Conservation (phyloP, 306 rosid genomes). For the Glycine soja region DNA sequence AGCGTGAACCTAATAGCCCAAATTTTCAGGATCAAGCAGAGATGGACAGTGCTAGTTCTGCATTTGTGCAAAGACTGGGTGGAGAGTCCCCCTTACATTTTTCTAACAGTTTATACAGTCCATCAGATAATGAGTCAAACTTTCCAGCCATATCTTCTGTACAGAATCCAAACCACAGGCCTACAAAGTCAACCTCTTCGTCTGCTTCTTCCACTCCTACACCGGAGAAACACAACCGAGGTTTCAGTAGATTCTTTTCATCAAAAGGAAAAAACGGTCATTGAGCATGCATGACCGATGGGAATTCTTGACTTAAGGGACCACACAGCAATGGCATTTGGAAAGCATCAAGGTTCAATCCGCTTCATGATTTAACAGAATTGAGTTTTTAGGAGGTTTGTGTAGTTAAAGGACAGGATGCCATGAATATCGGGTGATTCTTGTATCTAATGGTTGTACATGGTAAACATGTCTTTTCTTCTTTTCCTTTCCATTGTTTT, state of each 20-base stretch:
- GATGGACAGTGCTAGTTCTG: conserved; percentile 63
- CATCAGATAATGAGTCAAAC: conserved; percentile 70
- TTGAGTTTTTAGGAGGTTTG: conserved; percentile 38
- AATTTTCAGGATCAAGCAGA: conserved; percentile 61
- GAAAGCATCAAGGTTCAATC: conserved; percentile 23
- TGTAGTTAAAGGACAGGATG: conserved; percentile 49
- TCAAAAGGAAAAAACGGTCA: conserved; percentile 76
- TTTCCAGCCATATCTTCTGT: conserved; percentile 60
- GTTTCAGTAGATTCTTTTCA: conserved; percentile 95
- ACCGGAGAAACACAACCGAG: conserved; percentile 84
- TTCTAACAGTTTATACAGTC: conserved; percentile 61
- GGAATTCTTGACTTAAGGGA: conserved; percentile 42
- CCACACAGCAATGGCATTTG: conserved; percentile 36
- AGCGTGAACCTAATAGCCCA: conserved; percentile 65
- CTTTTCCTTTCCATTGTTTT: conserved; percentile 16
- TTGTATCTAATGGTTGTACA: conserved; percentile 85
- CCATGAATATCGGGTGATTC: conserved; percentile 54
- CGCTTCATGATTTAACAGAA: conserved; percentile 43
- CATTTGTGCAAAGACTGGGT: conserved; percentile 55
- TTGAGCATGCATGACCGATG: conserved; percentile 53
- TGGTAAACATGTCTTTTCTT: conserved; percentile 66
- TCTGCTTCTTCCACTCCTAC: conserved; percentile 79
- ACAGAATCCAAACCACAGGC: conserved; percentile 61
- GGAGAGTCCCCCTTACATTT: conserved; percentile 70
- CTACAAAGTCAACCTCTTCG: conserved; percentile 76